Base-by-base conservation (phyloP, 2,329 filamentous ascomycete genomes). In the Penicillium sp. region DNA sequence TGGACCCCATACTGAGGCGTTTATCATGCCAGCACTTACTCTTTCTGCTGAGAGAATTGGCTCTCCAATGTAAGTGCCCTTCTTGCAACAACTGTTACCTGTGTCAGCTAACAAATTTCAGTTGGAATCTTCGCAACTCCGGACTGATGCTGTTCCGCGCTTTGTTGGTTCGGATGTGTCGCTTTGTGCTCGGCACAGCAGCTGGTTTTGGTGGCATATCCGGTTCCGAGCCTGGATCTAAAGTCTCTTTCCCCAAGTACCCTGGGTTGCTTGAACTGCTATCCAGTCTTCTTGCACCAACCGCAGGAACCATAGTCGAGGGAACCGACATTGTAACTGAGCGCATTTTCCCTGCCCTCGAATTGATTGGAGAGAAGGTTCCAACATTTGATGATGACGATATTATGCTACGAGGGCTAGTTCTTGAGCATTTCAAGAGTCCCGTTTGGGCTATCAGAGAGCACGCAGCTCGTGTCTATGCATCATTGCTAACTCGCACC, bases 61-160 rank as follows among this genome's bases (percentile, higher is more conserved):
- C 43, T 94, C 90, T 0, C 83, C 89, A 56, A 85, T 94, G 84
- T 89, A 77, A 74, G 83, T 31, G 14, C 12, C 8, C 25, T 20
- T 2, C 22, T 50, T 44, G n/a, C 15, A 37, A 18, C 7, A 18
- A 8, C 22, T 5, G 4, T 27, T 27, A 25, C 11, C 27, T 33
- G 8, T 47, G 15, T 35, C 15, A 8, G 23, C 60, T 67, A 48
- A 69, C 41, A 14, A 26, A 14, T 8, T 25, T 18, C 11, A 89
- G 86, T 22, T 99, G 94, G 94, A 90, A 92, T 0, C 92, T 99
- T 54, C 87, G 92, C 1, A 99, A 99, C 71, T 97, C 92, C 63
- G 92, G 92, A 2, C 76, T 97, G 31, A 89, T 97, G 75, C 84
- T 99, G 6, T 86, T 97, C 61, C 86, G 93, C 52, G 90, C 91